A percentile compares a stretch with the other conserved stretches of the same genome.
phyloP scores from a whole-genome alignment of 768 basidiomycete species.

The Royoungia palumana region DNA sequence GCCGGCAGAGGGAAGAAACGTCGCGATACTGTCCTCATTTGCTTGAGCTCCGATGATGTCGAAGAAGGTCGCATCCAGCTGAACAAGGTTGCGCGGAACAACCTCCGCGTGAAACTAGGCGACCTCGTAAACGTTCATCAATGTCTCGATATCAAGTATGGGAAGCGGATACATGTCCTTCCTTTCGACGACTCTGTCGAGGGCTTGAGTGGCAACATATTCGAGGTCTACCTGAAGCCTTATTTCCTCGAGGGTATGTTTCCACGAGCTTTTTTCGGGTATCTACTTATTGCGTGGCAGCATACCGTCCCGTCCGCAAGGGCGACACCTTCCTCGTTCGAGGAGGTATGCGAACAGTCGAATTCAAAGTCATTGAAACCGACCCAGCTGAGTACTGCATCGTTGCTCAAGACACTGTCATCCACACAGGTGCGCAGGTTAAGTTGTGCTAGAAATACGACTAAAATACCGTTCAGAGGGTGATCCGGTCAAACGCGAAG shows the following conservation, averaged over 20 bases:
- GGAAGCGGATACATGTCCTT: conserved; percentile 93
- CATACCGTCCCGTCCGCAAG: conserved; percentile 94
- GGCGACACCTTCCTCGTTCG: conserved; percentile 99
- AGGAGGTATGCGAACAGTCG: conserved; percentile 97
- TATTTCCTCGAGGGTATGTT: conserved; percentile 92
- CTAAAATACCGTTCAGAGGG: conserved; percentile 60
- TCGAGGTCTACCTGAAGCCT: conserved; percentile 97
- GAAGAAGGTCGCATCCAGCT: conserved; percentile 98
- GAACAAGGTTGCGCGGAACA: conserved; percentile 99
- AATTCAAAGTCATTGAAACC: conserved; percentile 99
- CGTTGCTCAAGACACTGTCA: conserved; percentile 98
- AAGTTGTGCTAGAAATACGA: background rate
- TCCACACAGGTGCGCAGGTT: conserved; percentile 65
- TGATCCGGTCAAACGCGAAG: conserved; percentile 97
- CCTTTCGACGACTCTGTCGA: conserved; percentile 99
- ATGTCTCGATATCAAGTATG: conserved; percentile 98
- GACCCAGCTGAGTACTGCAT: conserved; percentile 99
- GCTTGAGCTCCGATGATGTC: conserved; percentile 91
- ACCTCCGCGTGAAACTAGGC: conserved; percentile 94
- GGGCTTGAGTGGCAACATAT: conserved; percentile 96
- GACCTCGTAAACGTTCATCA: conserved; percentile 95
- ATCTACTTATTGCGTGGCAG: conserved; percentile 32
- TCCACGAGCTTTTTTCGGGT: background rate
- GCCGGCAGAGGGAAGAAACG: conserved; percentile 87
- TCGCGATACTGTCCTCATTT: conserved; percentile 96